Conservation (phyloP, 2,329 filamentous ascomycete species). For the Aspergillus sp. region DNA sequence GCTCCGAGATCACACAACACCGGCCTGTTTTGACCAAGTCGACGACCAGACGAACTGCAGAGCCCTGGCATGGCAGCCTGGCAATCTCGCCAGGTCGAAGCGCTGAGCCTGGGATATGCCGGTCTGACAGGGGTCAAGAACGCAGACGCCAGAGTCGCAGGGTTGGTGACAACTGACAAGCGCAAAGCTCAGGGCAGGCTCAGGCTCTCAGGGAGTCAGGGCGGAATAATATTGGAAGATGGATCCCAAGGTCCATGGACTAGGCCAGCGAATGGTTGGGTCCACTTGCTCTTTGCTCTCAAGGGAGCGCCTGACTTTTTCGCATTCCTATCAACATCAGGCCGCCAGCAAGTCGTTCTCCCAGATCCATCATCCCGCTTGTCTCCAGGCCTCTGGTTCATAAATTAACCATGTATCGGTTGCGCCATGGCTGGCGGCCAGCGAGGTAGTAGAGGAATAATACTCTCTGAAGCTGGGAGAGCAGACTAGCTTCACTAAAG, state of each 20-base stretch:
- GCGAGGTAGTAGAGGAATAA: no score
- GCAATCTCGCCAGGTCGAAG: neutral
- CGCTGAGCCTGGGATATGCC: neutral
- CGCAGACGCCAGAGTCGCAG: neutral
- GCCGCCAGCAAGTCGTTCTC: no score
- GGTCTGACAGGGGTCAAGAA: slow-evolving; percentile 2
- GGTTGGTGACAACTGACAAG: neutral
- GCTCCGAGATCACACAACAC: neutral
- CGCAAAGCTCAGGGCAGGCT: neutral
- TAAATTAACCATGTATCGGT: no score
- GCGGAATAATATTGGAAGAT: neutral
- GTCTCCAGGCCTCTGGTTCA: no score
- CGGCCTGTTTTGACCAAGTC: neutral
- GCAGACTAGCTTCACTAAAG: no score
- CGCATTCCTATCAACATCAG: neutral
- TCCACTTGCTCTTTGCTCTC: slow-evolving; percentile 2
- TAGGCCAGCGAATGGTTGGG: slow-evolving; percentile 11
- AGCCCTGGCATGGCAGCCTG: no score
- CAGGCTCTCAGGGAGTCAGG: neutral
- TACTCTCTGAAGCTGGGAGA: no score
- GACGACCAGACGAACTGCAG: neutral
- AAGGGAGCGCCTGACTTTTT: neutral
- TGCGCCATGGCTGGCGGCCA: no score
- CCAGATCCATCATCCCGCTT: no score
- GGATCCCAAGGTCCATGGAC: neutral